Percentiles rank a stretch among this genome's conserved stretches.
phyloP scores from a whole-genome alignment of 2,329 filamentous ascomycete genomes.

The Colletotrichum higginsianum region DNA sequence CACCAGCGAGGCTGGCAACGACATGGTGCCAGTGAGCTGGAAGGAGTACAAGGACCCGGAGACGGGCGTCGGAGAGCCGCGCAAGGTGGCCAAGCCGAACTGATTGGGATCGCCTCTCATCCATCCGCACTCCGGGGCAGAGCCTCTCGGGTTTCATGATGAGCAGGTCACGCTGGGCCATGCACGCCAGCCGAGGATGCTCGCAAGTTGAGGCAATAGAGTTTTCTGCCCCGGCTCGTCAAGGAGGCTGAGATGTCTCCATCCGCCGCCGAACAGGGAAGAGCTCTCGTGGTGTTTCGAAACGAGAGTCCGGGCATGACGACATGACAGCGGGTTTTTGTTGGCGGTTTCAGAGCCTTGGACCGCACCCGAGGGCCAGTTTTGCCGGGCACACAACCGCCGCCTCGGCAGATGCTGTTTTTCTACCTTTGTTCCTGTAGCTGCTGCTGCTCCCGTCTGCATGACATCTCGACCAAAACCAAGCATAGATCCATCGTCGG shows the following conservation, averaged over 20 bases:
- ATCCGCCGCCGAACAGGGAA: slow-evolving; percentile 20
- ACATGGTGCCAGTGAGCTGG: slow-evolving; percentile 96
- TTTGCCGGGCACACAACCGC: neutral
- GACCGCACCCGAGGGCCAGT: slow-evolving; percentile 3
- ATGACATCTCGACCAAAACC: slow-evolving; percentile 15
- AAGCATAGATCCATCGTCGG: slow-evolving; percentile 14
- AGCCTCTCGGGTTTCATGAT: neutral
- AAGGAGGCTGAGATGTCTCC: slow-evolving; percentile 20
- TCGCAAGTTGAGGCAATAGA: slow-evolving; percentile 18
- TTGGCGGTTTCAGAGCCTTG: slow-evolving; percentile 14
- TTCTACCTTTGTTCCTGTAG: slow-evolving; percentile 15
- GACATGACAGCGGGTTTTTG: slow-evolving; percentile 28
- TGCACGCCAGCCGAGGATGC: slow-evolving; percentile 35
- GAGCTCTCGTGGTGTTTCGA: slow-evolving; percentile 32
- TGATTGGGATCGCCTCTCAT: slow-evolving; percentile 59
- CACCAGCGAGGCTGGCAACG: slow-evolving; percentile 86
- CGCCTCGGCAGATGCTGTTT: slow-evolving; percentile 9
- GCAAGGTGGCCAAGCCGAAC: slow-evolving; percentile 96
- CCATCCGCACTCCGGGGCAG: slow-evolving; percentile 9
- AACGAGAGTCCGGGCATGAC: slow-evolving; percentile 28
- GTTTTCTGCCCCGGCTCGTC: slow-evolving; percentile 27
- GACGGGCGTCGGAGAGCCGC: slow-evolving; percentile 81
- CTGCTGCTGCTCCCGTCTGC: slow-evolving; percentile 14
- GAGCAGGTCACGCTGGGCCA: slow-evolving; percentile 1
- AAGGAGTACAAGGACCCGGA: slow-evolving; percentile 91